Conservation (phyloP, 768 basidiomycete genomes). For the Strobilomyces confusus region DNA sequence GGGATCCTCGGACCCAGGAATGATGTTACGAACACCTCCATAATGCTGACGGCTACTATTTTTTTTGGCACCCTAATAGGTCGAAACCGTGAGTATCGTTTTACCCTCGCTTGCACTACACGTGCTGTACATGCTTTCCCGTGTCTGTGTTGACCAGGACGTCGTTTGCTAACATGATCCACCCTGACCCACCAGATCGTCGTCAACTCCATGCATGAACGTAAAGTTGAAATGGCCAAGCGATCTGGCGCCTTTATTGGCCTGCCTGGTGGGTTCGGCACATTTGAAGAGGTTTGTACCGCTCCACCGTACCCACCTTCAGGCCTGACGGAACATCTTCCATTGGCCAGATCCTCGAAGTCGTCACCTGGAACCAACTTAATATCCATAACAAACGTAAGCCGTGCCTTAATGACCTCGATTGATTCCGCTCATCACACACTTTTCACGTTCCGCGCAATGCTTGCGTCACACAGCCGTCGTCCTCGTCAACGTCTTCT, state of each 20-base stretch:
- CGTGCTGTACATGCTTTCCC: conserved; percentile 1
- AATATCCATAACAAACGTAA: conserved; percentile 82
- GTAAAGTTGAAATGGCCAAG: conserved; percentile 89
- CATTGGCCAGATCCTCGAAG: conserved; percentile 69
- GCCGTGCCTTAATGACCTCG: conserved; percentile 18
- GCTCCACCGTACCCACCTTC: not conserved
- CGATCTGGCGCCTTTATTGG: conserved; percentile 78
- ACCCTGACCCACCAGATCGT: conserved; percentile 45
- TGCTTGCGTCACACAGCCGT: conserved; percentile 50
- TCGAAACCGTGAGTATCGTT: conserved; percentile 30
- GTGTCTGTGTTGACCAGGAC: conserved; percentile 1
- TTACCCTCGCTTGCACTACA: not conserved
- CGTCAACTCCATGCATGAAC: conserved; percentile 81
- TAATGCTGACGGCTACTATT: conserved; percentile 11
- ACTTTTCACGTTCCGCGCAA: not conserved
- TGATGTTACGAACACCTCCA: not conserved
- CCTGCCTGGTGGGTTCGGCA: conserved; percentile 92
- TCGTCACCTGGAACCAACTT: conserved; percentile 91
- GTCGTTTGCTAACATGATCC: conserved; percentile 7
- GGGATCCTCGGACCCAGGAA: not conserved
- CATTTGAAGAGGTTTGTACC: conserved; percentile 77
- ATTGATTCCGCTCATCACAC: not conserved
- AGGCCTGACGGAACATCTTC: conserved; percentile 1
- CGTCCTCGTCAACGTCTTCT: conserved; percentile 78
- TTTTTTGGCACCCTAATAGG: conserved; percentile 9